These are phyloP conservation scores for Acanthamoeba healyi DNA, from an alignment of 208 protist species.

Conservation along the genomic window DNA sequence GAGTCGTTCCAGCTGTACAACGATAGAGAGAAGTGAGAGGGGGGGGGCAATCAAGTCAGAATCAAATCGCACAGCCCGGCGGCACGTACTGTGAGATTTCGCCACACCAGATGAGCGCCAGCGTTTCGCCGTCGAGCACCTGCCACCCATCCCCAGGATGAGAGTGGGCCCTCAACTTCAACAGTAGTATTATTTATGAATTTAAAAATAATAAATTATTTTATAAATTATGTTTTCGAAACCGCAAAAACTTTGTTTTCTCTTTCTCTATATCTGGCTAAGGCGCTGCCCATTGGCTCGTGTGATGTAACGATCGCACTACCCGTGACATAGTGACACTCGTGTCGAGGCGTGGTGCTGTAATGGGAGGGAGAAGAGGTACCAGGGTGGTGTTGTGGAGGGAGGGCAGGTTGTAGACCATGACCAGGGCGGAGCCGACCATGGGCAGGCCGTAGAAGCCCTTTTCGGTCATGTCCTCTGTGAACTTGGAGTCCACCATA, in stretches of 20 bases:
- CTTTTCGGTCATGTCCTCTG: not conserved
- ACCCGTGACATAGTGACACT: not conserved
- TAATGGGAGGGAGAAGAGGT: not conserved
- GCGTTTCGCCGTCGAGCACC: constrained; percentile 1
- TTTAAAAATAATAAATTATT: not conserved
- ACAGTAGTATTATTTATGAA: not conserved
- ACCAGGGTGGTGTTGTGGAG: not conserved
- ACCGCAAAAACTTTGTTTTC: too few relatives aligned
- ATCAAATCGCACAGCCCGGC: too few relatives aligned
- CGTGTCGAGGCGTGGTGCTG: not conserved
- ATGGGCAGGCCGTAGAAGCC: not conserved
- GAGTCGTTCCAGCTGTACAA: not conserved
- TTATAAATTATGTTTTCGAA: too few relatives aligned
- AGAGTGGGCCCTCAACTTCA: too few relatives aligned
- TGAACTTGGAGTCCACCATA: constrained; percentile 21
- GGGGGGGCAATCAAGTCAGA: too few relatives aligned
- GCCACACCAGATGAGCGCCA: constrained; percentile 18
- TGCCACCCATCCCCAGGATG: too few relatives aligned
- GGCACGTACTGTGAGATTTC: not conserved
- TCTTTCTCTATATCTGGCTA: too few relatives aligned
- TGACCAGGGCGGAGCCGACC: not conserved
- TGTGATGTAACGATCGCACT: too few relatives aligned
- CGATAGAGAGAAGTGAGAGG: too few relatives aligned
- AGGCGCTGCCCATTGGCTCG: too few relatives aligned
- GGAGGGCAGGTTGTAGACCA: constrained; percentile 34